Evolutionary conservation across 73 alveolate species (phyloP), one percentile per base, ranked within the genome.

Genomic region (Paramecium tetraurelia): DNA sequence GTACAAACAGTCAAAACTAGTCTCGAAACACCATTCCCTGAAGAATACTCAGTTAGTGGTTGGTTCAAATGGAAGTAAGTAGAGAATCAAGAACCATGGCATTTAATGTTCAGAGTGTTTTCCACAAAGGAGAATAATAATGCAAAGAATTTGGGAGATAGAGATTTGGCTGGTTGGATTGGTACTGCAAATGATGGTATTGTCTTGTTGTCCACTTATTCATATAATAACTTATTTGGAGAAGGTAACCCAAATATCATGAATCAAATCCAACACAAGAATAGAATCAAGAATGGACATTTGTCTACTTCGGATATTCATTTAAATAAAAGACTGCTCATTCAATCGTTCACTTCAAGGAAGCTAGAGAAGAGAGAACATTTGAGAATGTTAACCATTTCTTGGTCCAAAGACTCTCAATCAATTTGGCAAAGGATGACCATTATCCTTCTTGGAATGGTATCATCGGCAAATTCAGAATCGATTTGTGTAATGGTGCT

Each of bases 391-490:
- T 46, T 48, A 80, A 80, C 57, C 90, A 80, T 63, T 80, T 44
- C 57, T 46, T 80, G 21, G 76, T 41, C 16, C 18, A 80, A 48
- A 80, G 90, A 80, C 24, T 80, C 7, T 48, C 70, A 80, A 80
- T 80, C 3, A 43, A 43, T 41, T 41, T 80, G 31, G 90, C 57
- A 21, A 80, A 80, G 10, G 90, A 80, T 44, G 46, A 33, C 9
- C 57, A 31, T 63, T 80, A 80, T 46, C 90, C 90, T 12, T 80
- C 90, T 24, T 80, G 90, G 90, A 80, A 46, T 46, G 90, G 90
- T 41, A 20, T 31, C 3, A 80, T 80, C 11, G 90, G 76, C n/a
- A 41, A 80, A 22, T 80, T 80, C 5, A 80, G 75, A 80, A 48
- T 80, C 16, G 70, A 80, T 12, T 46, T 80, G 21, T 80, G 90